Percentiles rank a stretch among this genome's conserved stretches.
Conservation (phyloP, 345 rosid genomes). For the Camelina hispida region DNA sequence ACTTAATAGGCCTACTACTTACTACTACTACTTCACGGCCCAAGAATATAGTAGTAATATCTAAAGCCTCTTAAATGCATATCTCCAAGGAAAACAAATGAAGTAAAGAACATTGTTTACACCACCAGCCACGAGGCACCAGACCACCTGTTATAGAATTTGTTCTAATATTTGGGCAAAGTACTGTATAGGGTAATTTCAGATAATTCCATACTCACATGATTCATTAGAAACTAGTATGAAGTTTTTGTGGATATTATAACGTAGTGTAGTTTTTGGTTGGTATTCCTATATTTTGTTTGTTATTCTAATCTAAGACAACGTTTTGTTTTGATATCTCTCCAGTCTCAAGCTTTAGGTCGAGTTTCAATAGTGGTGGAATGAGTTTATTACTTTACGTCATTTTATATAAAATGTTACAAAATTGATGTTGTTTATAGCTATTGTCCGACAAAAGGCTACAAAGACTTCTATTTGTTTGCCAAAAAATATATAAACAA, state of each 20-base stretch:
- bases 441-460: background rate
- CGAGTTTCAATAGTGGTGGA: background rate
- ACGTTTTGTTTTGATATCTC: background rate
- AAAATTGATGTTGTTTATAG: background rate
- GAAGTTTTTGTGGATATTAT: no score
- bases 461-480: background rate
- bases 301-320: background rate
- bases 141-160: background rate
- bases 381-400: background rate
- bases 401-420: background rate
- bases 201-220: background rate
- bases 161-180: background rate
- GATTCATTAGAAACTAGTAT: background rate
- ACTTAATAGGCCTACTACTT: background rate
- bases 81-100: background rate
- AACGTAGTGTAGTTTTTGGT: no score
- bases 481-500: background rate
- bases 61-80: background rate
- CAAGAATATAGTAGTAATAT: background rate
- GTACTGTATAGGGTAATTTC: no score
- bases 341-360: background rate
- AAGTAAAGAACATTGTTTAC: no score
- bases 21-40: conserved; percentile 24
- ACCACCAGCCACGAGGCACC: no score
- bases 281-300: background rate